Conservation (phyloP, 805 yeast genomes). For the Alloascoidea hylecoeti region DNA sequence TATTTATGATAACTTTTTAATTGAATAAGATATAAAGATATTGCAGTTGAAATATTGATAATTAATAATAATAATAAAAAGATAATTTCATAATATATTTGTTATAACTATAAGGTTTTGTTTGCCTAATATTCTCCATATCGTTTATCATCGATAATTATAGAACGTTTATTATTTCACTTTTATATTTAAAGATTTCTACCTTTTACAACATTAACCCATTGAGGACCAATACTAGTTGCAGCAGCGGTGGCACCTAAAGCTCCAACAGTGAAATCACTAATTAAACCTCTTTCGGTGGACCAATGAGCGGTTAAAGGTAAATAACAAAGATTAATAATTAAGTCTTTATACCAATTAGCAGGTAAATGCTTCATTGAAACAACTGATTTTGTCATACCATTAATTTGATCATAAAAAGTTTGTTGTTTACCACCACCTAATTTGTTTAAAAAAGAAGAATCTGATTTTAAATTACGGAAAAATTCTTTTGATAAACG, state of each 20-base stretch:
- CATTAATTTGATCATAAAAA: too few species aligned
- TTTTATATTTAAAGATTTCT: slow-evolving; percentile 1
- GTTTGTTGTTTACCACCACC: too few species aligned
- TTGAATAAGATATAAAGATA: too few species aligned
- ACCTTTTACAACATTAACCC: not conserved
- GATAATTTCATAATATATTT: too few species aligned
- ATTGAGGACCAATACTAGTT: not conserved
- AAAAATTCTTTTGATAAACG: not conserved
- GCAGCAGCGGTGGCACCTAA: slow-evolving; percentile 20
- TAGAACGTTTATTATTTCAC: too few species aligned
- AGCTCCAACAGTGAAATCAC: slow-evolving; percentile 19
- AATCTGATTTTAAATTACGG: not conserved
- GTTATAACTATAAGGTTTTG: too few species aligned
- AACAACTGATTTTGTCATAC: too few species aligned
- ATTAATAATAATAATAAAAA: too few species aligned
- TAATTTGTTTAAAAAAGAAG: not conserved
- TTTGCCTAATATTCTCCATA: too few species aligned
- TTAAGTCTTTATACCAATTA: slow-evolving; percentile 5
- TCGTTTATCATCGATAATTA: too few species aligned
- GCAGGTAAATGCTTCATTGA: not conserved
- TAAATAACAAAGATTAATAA: slow-evolving; percentile 22
- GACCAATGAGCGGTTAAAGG: slow-evolving; percentile 29
- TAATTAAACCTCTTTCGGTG: slow-evolving; percentile 17
- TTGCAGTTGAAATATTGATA: too few species aligned
- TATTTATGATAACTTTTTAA: too few species aligned